Evolutionary conservation across 805 yeast genomes (phyloP).

Genomic region (Diddensiella transvaalensis): DNA sequence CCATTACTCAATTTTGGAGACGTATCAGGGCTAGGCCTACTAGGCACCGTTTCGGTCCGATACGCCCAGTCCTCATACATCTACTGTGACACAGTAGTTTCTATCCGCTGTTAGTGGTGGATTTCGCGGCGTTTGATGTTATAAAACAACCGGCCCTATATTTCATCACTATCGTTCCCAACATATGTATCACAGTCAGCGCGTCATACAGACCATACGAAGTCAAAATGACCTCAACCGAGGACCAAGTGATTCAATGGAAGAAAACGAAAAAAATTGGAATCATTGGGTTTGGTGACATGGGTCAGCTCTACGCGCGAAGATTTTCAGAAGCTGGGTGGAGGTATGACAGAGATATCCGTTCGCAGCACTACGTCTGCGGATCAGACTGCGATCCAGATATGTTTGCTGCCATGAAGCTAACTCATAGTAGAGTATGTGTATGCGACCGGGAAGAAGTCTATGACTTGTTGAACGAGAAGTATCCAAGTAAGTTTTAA

Average conservation of each 20-base stretch:
- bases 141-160: no score
- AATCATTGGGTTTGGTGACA: slow-evolving; percentile 93
- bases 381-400: not conserved
- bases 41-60: slow-evolving; percentile 17
- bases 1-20: no score
- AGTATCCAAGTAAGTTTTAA: slow-evolving; percentile 28
- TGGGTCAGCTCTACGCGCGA: slow-evolving; percentile 87
- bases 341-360: slow-evolving; percentile 46
- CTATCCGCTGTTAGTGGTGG: not conserved
- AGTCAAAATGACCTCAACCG: slow-evolving; percentile 1
- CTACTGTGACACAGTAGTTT: no score
- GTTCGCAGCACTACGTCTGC: not conserved
- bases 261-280: slow-evolving; percentile 61
- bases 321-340: slow-evolving; percentile 79
- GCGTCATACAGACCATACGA: no score
- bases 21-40: not conserved
- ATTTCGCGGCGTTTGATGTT: not conserved
- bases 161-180: no score
- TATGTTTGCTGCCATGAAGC: not conserved
- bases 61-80: slow-evolving; percentile 36
- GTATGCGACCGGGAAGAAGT: slow-evolving; percentile 81
- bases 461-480: slow-evolving; percentile 44
- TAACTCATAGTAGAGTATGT: slow-evolving; percentile 57
- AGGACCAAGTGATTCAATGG: slow-evolving; percentile 28
- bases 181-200: no score